Evolutionary conservation across 1,139 yeast species (phyloP), one percentile per base, ranked within the genome.

Genomic region (Tardiomyces blankii): DNA sequence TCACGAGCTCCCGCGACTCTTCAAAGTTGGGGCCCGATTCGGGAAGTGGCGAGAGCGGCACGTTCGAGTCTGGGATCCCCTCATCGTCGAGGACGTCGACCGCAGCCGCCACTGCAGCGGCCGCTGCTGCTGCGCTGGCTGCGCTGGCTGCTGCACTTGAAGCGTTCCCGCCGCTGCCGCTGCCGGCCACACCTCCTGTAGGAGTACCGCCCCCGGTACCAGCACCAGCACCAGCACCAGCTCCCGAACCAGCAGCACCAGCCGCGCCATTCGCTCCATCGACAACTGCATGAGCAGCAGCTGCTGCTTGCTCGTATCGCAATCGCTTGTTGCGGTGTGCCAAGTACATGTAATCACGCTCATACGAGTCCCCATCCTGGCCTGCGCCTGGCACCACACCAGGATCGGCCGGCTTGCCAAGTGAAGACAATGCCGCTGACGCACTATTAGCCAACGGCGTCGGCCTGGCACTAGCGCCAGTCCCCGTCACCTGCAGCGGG

Each of bases 1-100:
- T 74, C 60, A 78, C 75, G 28, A 80, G 63, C 38, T 77, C 82
- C 43, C 78, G 72, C 1, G 82, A 72, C 30, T 67, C 67, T 41
- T 75, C 80, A 48, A 61, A 65, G 39, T 67, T 64, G 1, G 62
- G 58, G 44, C 54, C 66, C 54, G 64, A 62, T 12, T 64, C 64
- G 1, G 67, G 55, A 27, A 80, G 54, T 0, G 88, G 85, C 19
- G 75, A 76, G 45, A 80, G 60, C 0, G 85, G 64, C 12, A 48
- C 47, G 16, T 49, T 50, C 7, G 53, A 44, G 13, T 46, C 50
- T 2, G 63, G 60, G 16, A 55, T 50, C 21, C 51, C 48, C 13
- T 49, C 51, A 21, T 56, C 58, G 16, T 30, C 35, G 16, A 30
- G 16, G 9, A 30, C 35, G 16, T 30, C 35, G 16, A 56, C 61